Evolutionary conservation across 176 grass and related monocot species (phyloP).

Genomic region (Hyparrhenia diplandra): DNA sequence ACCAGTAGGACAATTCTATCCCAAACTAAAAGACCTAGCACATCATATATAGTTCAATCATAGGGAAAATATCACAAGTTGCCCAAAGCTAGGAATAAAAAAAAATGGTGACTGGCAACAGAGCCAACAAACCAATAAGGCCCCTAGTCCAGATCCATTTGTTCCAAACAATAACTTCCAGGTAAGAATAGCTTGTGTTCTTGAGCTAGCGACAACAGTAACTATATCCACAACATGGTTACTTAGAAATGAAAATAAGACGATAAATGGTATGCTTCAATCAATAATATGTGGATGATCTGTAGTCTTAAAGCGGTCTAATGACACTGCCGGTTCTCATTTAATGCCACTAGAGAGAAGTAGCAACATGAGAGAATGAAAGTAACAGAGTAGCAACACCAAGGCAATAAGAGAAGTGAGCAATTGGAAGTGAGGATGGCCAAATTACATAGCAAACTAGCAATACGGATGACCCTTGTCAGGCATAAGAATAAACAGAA

Average conservation of each 20-base stretch:
- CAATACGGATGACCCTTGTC: not conserved
- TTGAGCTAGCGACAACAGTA: not conserved
- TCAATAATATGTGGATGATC: not conserved
- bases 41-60: not conserved
- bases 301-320: not conserved
- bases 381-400: not conserved
- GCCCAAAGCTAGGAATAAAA: not conserved
- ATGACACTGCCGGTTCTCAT: not conserved
- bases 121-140: not conserved
- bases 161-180: not conserved
- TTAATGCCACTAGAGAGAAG: not conserved
- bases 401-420: slow-evolving; percentile 1
- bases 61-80: not conserved
- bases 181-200: not conserved
- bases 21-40: not conserved
- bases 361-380: not conserved
- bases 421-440: not conserved
- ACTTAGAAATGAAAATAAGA: not conserved
- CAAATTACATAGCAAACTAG: not conserved
- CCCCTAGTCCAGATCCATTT: not conserved
- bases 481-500: slow-evolving; percentile 5
- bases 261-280: not conserved
- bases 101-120: not conserved
- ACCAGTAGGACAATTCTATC: not conserved
- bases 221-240: not conserved